These are phyloP conservation scores for Coelastrella sp. DNA, from an alignment of 139 green algal species.

Conservation along the genomic window DNA sequence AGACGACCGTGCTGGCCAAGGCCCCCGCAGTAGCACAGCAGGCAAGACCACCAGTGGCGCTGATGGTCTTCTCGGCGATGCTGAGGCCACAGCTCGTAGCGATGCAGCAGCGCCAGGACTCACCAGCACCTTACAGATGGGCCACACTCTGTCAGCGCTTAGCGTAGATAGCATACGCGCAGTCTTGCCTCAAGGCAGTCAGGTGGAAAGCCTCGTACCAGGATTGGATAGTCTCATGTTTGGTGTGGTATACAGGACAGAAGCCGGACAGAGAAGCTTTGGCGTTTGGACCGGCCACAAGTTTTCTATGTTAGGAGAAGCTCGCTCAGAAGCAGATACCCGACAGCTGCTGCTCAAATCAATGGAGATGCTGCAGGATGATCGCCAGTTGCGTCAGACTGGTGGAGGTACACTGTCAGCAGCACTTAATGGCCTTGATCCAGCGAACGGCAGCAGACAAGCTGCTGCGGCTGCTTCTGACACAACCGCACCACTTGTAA, in stretches of 20 bases:
- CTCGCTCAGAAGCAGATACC: neutral
- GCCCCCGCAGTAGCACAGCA: neutral
- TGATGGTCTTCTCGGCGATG: neutral
- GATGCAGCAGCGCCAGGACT: neutral
- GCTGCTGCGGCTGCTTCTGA: neutral
- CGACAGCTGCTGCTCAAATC: neutral
- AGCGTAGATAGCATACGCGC: neutral
- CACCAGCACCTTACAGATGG: neutral
- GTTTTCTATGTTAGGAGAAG: constrained; percentile 13
- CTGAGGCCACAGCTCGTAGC: neutral
- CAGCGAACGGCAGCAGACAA: neutral
- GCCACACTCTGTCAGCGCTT: no score
- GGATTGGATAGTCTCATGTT: constrained; percentile 17
- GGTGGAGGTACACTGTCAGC: neutral
- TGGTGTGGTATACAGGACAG: constrained; percentile 38
- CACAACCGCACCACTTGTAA: no score
- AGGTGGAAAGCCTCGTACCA: constrained; percentile 3
- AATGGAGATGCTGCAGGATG: constrained; percentile 41
- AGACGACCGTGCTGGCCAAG: neutral
- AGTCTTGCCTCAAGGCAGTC: constrained; percentile 17
- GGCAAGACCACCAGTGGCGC: neutral
- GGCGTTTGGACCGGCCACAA: constrained; percentile 36
- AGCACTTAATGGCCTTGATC: neutral
- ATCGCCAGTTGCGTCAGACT: neutral
- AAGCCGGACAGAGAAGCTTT: neutral